phyloP scores from a whole-genome alignment of 176 grass and related monocot species.

The Elymus sibiricus region DNA sequence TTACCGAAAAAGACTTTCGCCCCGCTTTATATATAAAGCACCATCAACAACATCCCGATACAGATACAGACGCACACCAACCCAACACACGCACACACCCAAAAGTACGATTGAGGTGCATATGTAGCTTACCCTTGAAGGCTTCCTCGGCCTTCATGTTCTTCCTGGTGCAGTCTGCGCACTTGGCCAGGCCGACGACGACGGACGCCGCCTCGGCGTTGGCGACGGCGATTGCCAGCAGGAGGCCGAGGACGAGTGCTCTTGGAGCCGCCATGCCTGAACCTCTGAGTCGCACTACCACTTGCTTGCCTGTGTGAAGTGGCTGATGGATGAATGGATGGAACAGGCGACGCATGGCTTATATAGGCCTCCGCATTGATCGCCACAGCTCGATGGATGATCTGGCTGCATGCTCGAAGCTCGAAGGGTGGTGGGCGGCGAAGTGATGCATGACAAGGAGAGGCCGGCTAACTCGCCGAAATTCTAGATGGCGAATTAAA shows the following conservation, averaged over 20 bases:
- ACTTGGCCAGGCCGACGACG: neutral
- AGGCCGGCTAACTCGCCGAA: neutral
- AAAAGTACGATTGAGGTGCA: neutral
- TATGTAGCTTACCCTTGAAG: neutral
- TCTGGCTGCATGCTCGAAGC: neutral
- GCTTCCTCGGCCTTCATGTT: neutral
- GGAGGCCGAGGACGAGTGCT: neutral
- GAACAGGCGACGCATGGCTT: neutral
- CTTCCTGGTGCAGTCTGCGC: conserved; percentile 12
- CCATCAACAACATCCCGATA: no score
- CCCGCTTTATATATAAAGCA: no score
- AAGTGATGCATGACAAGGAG: neutral
- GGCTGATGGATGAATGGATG: neutral
- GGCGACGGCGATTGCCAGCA: neutral
- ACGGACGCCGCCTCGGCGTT: neutral
- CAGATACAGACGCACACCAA: no score
- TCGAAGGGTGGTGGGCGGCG: neutral
- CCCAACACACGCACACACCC: no score
- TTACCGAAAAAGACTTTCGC: no score
- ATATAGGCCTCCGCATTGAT: neutral
- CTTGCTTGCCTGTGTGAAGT: neutral
- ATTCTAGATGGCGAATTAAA: neutral
- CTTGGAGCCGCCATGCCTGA: neutral
- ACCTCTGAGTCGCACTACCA: neutral
- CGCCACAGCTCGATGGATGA: neutral